Evolutionary conservation across 306 rosid genomes (phyloP).

Genomic region (Quercus mongolica): DNA sequence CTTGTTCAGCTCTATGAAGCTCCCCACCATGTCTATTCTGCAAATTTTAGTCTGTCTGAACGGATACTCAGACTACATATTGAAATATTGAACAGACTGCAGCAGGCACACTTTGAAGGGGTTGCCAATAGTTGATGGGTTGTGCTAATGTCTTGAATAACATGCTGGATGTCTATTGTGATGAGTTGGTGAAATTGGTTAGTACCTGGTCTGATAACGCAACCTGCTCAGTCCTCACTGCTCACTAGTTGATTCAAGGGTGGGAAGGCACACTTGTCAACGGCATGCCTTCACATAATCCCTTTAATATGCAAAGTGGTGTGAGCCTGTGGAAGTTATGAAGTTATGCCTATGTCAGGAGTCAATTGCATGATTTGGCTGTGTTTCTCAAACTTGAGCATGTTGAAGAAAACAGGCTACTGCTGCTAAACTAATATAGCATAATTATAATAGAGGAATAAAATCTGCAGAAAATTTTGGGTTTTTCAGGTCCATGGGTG

Average conservation of each 20-base stretch:
- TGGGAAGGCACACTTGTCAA: too few species aligned
- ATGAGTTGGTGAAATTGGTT: not conserved
- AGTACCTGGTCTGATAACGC: not conserved
- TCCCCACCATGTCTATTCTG: not conserved
- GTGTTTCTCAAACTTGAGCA: not conserved
- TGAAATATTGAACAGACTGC: not conserved
- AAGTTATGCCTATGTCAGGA: not conserved
- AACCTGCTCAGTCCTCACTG: not conserved
- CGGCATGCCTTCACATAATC: too few species aligned
- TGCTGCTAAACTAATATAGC: not conserved
- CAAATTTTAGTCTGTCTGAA: not conserved
- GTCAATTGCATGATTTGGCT: not conserved
- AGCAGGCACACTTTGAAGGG: not conserved
- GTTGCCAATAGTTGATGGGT: not conserved
- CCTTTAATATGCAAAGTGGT: too few species aligned
- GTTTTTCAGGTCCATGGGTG: too few species aligned
- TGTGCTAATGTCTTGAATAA: not conserved
- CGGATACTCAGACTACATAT: too few species aligned
- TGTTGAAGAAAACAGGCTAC: not conserved
- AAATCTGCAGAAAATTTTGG: not conserved
- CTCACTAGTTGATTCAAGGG: not conserved
- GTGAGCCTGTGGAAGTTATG: not conserved
- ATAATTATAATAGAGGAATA: not conserved
- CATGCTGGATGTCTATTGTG: not conserved
- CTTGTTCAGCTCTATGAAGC: not conserved